Conservation (phyloP, 441 rosid species). For the Mallotus japonicus region DNA sequence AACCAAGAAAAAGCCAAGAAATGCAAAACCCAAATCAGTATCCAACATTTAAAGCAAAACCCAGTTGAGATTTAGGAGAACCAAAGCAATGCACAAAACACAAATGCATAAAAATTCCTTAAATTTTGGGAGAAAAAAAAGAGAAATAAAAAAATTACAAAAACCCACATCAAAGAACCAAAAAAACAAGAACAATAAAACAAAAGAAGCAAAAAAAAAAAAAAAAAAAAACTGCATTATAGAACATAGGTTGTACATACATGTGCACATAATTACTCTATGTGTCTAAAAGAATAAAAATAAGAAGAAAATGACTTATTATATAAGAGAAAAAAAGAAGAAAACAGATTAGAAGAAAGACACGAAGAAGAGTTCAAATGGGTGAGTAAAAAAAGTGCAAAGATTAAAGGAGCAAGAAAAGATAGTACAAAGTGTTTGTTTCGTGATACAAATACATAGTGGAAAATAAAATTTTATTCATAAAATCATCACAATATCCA, state of each 20-base stretch:
- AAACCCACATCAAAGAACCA: constrained; percentile 20
- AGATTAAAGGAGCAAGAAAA: constrained; percentile 1
- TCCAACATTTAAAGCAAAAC: constrained; percentile 19
- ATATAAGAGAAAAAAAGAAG: too few relatives aligned
- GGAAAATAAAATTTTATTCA: too few relatives aligned
- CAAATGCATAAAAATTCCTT: not conserved
- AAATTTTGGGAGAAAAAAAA: not conserved
- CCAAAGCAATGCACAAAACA: constrained; percentile 14
- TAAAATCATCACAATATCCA: too few relatives aligned
- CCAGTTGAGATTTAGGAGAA: constrained; percentile 22
- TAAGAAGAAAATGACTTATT: constrained; percentile 28
- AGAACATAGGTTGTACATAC: constrained; percentile 30
- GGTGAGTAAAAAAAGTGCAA: constrained; percentile 8
- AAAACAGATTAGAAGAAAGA: not conserved
- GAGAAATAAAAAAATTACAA: not conserved
- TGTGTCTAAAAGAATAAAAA: constrained; percentile 3
- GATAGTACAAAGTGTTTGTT: not conserved
- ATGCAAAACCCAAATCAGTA: constrained; percentile 13
- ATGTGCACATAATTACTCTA: constrained; percentile 8
- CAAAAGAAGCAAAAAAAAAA: constrained; percentile 20
- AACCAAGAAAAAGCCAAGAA: constrained; percentile 1
- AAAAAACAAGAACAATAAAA: constrained; percentile 29
- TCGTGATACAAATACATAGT: too few relatives aligned
- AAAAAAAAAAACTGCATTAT: too few relatives aligned
- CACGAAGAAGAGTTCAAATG: not conserved